These are phyloP conservation scores for Trypanosoma boissoni DNA, from an alignment of 208 protist species.

Conservation along the genomic window DNA sequence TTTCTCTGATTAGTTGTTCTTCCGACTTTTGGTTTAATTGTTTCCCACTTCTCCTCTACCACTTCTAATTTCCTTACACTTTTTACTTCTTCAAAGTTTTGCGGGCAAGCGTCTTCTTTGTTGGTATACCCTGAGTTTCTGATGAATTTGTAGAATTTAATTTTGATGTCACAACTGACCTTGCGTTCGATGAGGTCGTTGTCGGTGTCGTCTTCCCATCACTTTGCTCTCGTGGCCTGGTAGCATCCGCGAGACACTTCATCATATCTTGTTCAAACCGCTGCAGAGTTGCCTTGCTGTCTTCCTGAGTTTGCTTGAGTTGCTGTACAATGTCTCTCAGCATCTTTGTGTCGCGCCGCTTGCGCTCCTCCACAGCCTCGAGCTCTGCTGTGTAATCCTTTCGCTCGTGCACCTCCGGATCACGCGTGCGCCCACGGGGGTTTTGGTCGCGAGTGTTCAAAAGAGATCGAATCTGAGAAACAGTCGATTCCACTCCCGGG, in stretches of 20 bases:
- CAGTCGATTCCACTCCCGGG: conserved; percentile 38
- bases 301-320: conserved; percentile 36
- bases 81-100: too few species aligned
- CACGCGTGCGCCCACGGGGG: conserved; percentile 55
- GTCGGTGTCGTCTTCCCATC: background rate
- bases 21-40: too few species aligned
- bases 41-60: too few species aligned
- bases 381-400: conserved; percentile 59
- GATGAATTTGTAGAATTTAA: too few species aligned
- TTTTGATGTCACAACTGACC: too few species aligned
- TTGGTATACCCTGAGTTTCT: too few species aligned
- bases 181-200: background rate
- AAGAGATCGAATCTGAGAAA: conserved; percentile 53
- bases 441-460: conserved; percentile 74
- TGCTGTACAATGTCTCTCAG: conserved; percentile 55
- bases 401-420: conserved; percentile 46
- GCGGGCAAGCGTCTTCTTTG: too few species aligned
- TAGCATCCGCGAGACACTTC: conserved; percentile 10
- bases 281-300: conserved; percentile 46
- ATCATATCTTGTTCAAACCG: conserved; percentile 42
- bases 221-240: background rate
- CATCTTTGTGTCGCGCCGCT: conserved; percentile 40
- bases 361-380: conserved; percentile 62
- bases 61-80: too few species aligned
- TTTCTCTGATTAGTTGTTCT: too few species aligned